Evolutionary conservation across 495 filamentous ascomycete species (phyloP).

Genomic region (Lasiosphaeria miniovina): DNA sequence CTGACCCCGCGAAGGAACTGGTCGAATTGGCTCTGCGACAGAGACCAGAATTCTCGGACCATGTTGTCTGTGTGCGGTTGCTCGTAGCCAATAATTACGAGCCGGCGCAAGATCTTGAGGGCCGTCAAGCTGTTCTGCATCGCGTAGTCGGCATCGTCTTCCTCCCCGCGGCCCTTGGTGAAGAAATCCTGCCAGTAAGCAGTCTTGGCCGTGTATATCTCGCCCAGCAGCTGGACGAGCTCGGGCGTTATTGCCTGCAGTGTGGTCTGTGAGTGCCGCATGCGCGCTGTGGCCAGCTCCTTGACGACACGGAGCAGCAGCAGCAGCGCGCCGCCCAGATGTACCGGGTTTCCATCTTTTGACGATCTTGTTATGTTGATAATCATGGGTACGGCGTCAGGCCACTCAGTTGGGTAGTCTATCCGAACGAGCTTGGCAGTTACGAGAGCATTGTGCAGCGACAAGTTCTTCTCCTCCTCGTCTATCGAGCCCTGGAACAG

Average conservation of each 20-base stretch:
- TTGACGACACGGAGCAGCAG: slow-evolving; percentile 84
- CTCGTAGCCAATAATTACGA: slow-evolving; percentile 79
- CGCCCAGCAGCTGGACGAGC: slow-evolving; percentile 70
- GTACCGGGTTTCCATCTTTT: slow-evolving; percentile 43
- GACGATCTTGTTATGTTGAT: slow-evolving; percentile 56
- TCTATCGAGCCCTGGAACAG: slow-evolving; percentile 68
- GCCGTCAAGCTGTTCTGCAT: slow-evolving; percentile 73
- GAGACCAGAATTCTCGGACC: slow-evolving; percentile 72
- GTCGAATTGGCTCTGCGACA: slow-evolving; percentile 67
- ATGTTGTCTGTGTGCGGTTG: slow-evolving; percentile 72
- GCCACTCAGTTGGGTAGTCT: slow-evolving; percentile 87
- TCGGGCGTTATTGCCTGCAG: slow-evolving; percentile 76
- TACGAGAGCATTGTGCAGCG: slow-evolving; percentile 81
- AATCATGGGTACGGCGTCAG: slow-evolving; percentile 54
- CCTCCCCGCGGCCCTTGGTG: slow-evolving; percentile 44
- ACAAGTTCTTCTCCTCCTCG: slow-evolving; percentile 70
- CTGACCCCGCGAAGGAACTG: slow-evolving; percentile 57
- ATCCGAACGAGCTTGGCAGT: slow-evolving; percentile 82
- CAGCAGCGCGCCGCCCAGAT: slow-evolving; percentile 67
- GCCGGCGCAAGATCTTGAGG: slow-evolving; percentile 74
- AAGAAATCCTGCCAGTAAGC: slow-evolving; percentile 66
- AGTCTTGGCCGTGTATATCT: slow-evolving; percentile 72
- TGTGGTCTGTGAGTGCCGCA: slow-evolving; percentile 64
- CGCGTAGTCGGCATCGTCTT: slow-evolving; percentile 54
- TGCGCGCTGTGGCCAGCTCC: slow-evolving; percentile 75